phyloP scores from a whole-genome alignment of 352 stramenopile species.

The Elongisporangium prolatum region DNA sequence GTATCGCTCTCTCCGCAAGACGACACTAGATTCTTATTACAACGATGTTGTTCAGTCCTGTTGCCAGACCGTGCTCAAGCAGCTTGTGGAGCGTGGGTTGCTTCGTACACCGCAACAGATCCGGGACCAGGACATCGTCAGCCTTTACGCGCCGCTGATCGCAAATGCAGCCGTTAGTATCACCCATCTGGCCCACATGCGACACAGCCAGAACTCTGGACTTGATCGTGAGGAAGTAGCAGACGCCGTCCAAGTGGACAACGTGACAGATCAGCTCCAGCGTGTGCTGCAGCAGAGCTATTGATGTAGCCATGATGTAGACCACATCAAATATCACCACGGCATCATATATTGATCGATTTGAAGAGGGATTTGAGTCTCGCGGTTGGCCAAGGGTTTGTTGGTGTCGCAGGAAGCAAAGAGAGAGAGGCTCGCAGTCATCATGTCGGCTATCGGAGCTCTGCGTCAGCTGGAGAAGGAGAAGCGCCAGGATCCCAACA shows the following conservation, averaged over 20 bases:
- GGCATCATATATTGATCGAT: not conserved
- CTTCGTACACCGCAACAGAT: conserved; percentile 47
- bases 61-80: conserved; percentile 35
- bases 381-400: not conserved
- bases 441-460: conserved; percentile 79
- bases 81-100: conserved; percentile 33
- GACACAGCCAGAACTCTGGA: not conserved
- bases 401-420: conserved; percentile 9
- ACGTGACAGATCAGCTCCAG: conserved; percentile 10
- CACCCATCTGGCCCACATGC: not conserved
- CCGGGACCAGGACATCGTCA: conserved; percentile 45
- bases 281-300: conserved; percentile 3
- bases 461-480: conserved; percentile 83
- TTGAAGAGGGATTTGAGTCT: conserved; percentile 2
- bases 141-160: conserved; percentile 50
- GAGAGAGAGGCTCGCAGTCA: conserved; percentile 12
- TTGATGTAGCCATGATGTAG: not conserved
- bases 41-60: conserved; percentile 26
- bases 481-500: conserved; percentile 64
- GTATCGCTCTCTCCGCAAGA: conserved; percentile 54
- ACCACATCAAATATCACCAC: not conserved
- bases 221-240: not conserved
- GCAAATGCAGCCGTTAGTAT: conserved; percentile 43
- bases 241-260: conserved; percentile 10
- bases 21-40: conserved; percentile 43